Base-by-base conservation (phyloP, 257 asterid genomes). In the Penstemon eatonii region DNA sequence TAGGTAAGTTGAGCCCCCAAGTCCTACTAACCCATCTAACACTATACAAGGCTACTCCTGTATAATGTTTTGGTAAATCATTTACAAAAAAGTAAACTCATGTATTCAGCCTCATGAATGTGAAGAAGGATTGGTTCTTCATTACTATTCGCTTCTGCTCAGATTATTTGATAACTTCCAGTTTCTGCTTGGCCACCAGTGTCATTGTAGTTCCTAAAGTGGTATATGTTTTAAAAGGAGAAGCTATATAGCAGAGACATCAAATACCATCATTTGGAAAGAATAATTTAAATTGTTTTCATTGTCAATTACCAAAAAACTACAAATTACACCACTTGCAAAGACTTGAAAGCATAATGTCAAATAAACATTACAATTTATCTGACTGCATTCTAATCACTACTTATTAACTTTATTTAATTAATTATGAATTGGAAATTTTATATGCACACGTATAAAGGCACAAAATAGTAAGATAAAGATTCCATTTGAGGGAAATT, bases 1-100 rank as follows among this genome's bases (percentile, higher is more conserved):
- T 63, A 55, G 10, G 52, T 60, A 54, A 73, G 52, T 25, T 45
- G 57, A 53, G 38, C 25, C 52, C 25, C 52, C 40, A 46, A 13
- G 50, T 41, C 54, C 79, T 18, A 54, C 15, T 1, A 65, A 67
- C 42, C 42, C 45, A 60, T 19, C 57, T 37, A 2, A 13, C 46
- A 68, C 36, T 47, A 49, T 15, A 58, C 41, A 42, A 43, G 11
- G 13, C 56, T 49, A 36, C 36, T 18, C 43, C 19, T 41, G 33
- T 42, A 18, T 4, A 10, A 43, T 18, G 5, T 9, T 33, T 67
- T 40, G 38, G 36, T n/a, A 18, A 41, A 7, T 8, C 49, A 11
- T 0, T 36, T 19, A 55, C 37, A 50, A 46, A 10, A 63, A 2
- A 63, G 7, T 11, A 25, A 3, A 39, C 8, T 38, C 60, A 49